phyloP scores from a whole-genome alignment of 345 rosid genomes.

The Nephelium lappaceum region DNA sequence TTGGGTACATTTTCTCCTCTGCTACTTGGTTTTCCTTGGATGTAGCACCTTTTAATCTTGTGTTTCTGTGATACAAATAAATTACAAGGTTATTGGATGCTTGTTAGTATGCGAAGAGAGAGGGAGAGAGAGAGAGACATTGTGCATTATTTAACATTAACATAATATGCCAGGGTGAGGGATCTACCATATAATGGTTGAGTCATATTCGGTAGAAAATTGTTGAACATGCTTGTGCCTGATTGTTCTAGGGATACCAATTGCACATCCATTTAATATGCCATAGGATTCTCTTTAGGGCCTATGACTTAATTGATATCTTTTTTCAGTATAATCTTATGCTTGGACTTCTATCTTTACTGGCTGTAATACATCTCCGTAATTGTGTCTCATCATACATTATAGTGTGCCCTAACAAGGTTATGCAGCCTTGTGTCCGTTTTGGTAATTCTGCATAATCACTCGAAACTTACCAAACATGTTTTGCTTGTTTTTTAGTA shows the following conservation, averaged over 20 bases:
- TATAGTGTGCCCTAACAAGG: neutral
- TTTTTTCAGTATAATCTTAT: neutral
- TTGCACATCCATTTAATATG: neutral
- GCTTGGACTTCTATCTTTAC: neutral
- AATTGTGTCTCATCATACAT: neutral
- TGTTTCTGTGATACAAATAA: neutral
- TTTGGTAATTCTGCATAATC: too few relatives aligned
- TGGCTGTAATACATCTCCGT: neutral
- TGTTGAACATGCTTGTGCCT: neutral
- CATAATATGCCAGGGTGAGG: neutral
- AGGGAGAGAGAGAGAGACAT: neutral
- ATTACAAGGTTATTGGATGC: neutral
- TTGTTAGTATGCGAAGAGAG: neutral
- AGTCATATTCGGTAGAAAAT: neutral
- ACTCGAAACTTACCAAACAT: too few relatives aligned
- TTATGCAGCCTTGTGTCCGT: neutral
- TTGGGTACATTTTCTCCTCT: conserved; percentile 59
- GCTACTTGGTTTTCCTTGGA: neutral
- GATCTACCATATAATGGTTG: neutral
- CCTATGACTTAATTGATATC: neutral
- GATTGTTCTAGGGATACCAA: neutral
- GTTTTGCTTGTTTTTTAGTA: too few relatives aligned
- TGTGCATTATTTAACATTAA: neutral
- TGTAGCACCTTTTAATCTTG: too few relatives aligned
- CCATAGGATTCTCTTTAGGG: neutral